A percentile compares a stretch with the other conserved stretches of the same genome.
phyloP scores from a whole-genome alignment of 495 filamentous ascomycete species.

The Rusavskia elegans region DNA sequence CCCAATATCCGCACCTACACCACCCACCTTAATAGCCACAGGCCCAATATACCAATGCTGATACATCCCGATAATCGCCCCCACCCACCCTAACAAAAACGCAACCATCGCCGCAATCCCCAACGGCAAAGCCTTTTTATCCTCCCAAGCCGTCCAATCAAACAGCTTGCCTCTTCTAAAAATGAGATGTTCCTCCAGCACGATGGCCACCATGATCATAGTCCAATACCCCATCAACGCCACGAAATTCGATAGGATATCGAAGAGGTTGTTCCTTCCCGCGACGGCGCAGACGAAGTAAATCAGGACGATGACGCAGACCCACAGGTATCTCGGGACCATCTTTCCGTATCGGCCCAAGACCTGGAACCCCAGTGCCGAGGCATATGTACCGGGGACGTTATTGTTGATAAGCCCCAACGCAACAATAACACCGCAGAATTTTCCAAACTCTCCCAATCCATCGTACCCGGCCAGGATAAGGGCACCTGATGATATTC shows the following conservation, averaged over 20 bases:
- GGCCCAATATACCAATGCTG: constrained; percentile 44
- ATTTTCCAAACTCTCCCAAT: constrained; percentile 51
- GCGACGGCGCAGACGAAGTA: constrained; percentile 39
- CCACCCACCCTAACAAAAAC: constrained; percentile 47
- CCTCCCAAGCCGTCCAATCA: constrained; percentile 43
- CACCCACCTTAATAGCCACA: constrained; percentile 29
- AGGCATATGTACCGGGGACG: constrained; percentile 51
- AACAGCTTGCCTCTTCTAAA: constrained; percentile 29
- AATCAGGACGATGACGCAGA: constrained; percentile 31
- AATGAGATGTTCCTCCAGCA: constrained; percentile 35
- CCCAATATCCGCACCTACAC: constrained; percentile 23
- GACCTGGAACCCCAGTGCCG: constrained; percentile 42
- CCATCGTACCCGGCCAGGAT: constrained; percentile 46
- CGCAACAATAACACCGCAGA: constrained; percentile 52
- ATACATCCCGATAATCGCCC: constrained; percentile 45
- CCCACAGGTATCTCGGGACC: constrained; percentile 35
- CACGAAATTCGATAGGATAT: constrained; percentile 43
- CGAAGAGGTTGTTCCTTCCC: constrained; percentile 33
- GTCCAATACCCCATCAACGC: constrained; percentile 47
- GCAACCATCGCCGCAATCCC: constrained; percentile 40
- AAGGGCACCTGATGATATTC: constrained; percentile 44
- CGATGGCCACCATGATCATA: constrained; percentile 34
- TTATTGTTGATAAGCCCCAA: constrained; percentile 56
- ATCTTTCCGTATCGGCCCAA: constrained; percentile 28
- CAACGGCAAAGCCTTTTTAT: constrained; percentile 32